Percentiles rank a stretch among this genome's conserved stretches.
phyloP scores from a whole-genome alignment of 1,284 basidiomycete genomes.

The Melampsora abietis-canadensis region DNA sequence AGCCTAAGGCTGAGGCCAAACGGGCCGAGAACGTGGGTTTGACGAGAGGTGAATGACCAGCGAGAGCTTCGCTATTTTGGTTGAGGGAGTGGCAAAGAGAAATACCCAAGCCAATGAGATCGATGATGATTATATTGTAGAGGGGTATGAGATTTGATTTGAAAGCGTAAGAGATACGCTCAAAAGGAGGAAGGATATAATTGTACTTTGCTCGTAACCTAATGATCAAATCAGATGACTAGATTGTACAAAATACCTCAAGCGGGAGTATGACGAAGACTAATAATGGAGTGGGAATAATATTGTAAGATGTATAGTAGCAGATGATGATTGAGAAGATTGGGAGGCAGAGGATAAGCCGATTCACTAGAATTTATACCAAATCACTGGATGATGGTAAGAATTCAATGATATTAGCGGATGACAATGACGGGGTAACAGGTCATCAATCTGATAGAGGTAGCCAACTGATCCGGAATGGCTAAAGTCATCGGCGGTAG shows the following conservation, averaged over 20 bases:
- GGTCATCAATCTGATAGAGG: conserved; percentile 4
- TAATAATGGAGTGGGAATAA: neutral
- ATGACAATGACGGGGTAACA: conserved; percentile 4
- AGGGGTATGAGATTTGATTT: neutral
- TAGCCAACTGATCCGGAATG: conserved; percentile 1
- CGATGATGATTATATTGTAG: neutral
- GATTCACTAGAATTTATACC: neutral
- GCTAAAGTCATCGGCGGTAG: neutral
- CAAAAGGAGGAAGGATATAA: neutral
- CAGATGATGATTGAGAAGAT: neutral
- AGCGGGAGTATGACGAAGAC: neutral
- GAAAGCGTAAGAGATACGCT: neutral
- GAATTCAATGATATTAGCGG: neutral
- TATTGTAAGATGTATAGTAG: neutral
- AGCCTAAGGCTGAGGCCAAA: neutral
- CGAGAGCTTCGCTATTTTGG: neutral
- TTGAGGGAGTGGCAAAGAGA: neutral
- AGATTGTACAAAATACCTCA: too few relatives aligned
- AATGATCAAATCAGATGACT: too few relatives aligned
- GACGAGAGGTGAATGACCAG: neutral
- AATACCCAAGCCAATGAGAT: neutral
- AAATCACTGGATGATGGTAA: neutral
- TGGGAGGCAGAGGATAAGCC: neutral
- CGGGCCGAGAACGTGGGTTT: neutral
- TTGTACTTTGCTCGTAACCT: neutral